phyloP scores from a whole-genome alignment of 805 yeast genomes.

The Candida sphagnicola region DNA sequence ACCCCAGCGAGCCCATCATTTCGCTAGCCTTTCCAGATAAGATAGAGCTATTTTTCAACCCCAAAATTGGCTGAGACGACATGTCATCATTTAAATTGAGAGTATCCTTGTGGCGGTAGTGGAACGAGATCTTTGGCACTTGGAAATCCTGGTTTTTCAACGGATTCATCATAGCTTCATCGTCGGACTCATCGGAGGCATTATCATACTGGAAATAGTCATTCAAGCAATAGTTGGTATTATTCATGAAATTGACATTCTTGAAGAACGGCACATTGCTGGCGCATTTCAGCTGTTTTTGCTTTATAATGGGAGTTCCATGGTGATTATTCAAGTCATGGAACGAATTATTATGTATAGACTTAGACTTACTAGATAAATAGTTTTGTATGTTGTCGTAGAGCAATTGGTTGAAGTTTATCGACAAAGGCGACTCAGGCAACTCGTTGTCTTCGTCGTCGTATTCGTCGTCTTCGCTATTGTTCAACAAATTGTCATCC shows the following conservation, averaged over 20 bases:
- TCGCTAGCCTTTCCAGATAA: slow-evolving; percentile 40
- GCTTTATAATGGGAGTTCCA: slow-evolving; percentile 1
- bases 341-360: slow-evolving; percentile 1
- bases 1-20: slow-evolving; percentile 40
- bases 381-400: slow-evolving; percentile 35
- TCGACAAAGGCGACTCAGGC: slow-evolving; percentile 1
- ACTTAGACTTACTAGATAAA: slow-evolving; percentile 13
- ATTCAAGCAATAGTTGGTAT: slow-evolving; percentile 25
- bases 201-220: slow-evolving; percentile 33
- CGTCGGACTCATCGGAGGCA: not conserved
- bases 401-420: slow-evolving; percentile 9
- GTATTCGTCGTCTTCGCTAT: slow-evolving; percentile 8
- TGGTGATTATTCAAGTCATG: not conserved
- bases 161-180: not conserved
- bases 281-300: slow-evolving; percentile 12
- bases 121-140: slow-evolving; percentile 29
- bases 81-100: slow-evolving; percentile 24
- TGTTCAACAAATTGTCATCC: slow-evolving; percentile 14
- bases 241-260: slow-evolving; percentile 30
- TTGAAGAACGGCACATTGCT: slow-evolving; percentile 28
- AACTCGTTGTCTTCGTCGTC: slow-evolving; percentile 7
- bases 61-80: slow-evolving; percentile 16
- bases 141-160: not conserved
- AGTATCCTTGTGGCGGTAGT: slow-evolving; percentile 33
- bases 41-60: slow-evolving; percentile 33